Conservation (phyloP, 2,329 filamentous ascomycete genomes). For the Colletotrichum sp. region DNA sequence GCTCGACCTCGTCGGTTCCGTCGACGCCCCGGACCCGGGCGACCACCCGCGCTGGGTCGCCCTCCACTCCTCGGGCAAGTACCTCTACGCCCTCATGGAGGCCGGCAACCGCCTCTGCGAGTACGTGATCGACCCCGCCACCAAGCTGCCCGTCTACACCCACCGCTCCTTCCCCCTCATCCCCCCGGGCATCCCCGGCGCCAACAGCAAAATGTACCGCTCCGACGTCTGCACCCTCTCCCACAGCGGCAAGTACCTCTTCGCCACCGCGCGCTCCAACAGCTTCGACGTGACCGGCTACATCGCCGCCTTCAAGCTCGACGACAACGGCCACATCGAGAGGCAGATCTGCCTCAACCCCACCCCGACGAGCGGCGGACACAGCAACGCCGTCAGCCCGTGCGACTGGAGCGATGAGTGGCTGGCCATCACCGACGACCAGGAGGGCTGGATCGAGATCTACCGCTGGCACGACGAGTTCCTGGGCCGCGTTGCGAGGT, state of each 20-base stretch:
- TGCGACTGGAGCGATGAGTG: slow-evolving; percentile 87
- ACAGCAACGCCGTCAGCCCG: slow-evolving; percentile 86
- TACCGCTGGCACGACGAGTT: slow-evolving; percentile 88
- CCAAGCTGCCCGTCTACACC: slow-evolving; percentile 80
- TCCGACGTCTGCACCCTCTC: slow-evolving; percentile 83
- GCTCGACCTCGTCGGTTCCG: slow-evolving; percentile 67
- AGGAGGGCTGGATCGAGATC: slow-evolving; percentile 86
- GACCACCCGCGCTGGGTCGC: slow-evolving; percentile 92
- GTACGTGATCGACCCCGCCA: slow-evolving; percentile 78
- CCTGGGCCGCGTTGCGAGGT: slow-evolving; percentile 75
- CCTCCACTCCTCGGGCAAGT: slow-evolving; percentile 77
- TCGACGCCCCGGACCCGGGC: slow-evolving; percentile 71
- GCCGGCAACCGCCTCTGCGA: slow-evolving; percentile 84
- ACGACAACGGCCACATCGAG: slow-evolving; percentile 73
- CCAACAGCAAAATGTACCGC: slow-evolving; percentile 70
- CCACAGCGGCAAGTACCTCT: slow-evolving; percentile 74
- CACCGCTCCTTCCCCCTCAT: slow-evolving; percentile 79
- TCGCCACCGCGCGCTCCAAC: slow-evolving; percentile 84
- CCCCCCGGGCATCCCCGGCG: slow-evolving; percentile 68
- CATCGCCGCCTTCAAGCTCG: slow-evolving; percentile 79
- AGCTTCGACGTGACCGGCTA: slow-evolving; percentile 79
- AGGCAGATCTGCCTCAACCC: slow-evolving; percentile 81
- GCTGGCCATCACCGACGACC: slow-evolving; percentile 88
- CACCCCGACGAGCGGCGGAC: slow-evolving; percentile 85
- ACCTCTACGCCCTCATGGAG: slow-evolving; percentile 89